Percentiles rank a stretch among this genome's conserved stretches.
phyloP scores from a whole-genome alignment of 352 stramenopile genomes.

The Globisporangium recalcitrans region DNA sequence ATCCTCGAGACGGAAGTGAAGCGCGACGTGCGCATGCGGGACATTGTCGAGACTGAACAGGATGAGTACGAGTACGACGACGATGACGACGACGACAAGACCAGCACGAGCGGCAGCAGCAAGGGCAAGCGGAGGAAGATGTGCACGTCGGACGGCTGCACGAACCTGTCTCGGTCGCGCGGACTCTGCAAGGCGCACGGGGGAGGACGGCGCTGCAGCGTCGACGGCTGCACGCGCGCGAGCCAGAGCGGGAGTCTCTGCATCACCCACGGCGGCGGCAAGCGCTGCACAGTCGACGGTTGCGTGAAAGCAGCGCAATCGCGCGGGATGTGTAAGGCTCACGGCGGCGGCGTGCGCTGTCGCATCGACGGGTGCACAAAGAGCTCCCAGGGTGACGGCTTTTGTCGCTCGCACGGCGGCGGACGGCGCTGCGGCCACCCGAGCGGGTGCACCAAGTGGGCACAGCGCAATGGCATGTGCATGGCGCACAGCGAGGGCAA shows the following conservation, averaged over 20 bases:
- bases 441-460: conserved; percentile 74
- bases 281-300: conserved; percentile 76
- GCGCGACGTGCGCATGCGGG: conserved; percentile 13
- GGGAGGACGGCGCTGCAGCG: conserved; percentile 66
- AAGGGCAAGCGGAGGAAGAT: conserved; percentile 71
- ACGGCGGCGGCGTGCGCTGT: conserved; percentile 77
- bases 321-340: conserved; percentile 81
- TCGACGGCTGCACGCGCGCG: conserved; percentile 71
- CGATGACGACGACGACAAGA: conserved; percentile 23
- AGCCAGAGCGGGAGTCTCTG: conserved; percentile 79
- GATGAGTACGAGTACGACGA: conserved; percentile 15
- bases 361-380: conserved; percentile 79
- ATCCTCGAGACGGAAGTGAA: conserved; percentile 12
- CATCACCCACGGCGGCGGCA: conserved; percentile 79
- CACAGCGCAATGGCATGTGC: conserved; percentile 81
- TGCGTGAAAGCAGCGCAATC: conserved; percentile 77
- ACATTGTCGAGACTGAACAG: conserved; percentile 7
- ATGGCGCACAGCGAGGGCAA: conserved; percentile 81
- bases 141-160: conserved; percentile 70
- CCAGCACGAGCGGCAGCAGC: conserved; percentile 10
- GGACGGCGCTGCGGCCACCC: conserved; percentile 67
- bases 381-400: conserved; percentile 80
- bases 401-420: conserved; percentile 73
- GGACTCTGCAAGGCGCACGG: conserved; percentile 78
- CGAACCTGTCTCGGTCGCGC: conserved; percentile 70